Percentiles rank a stretch among this genome's conserved stretches.
Evolutionary conservation across 2,329 filamentous ascomycete genomes (phyloP).

Genomic region (Aplosporella prunicola): DNA sequence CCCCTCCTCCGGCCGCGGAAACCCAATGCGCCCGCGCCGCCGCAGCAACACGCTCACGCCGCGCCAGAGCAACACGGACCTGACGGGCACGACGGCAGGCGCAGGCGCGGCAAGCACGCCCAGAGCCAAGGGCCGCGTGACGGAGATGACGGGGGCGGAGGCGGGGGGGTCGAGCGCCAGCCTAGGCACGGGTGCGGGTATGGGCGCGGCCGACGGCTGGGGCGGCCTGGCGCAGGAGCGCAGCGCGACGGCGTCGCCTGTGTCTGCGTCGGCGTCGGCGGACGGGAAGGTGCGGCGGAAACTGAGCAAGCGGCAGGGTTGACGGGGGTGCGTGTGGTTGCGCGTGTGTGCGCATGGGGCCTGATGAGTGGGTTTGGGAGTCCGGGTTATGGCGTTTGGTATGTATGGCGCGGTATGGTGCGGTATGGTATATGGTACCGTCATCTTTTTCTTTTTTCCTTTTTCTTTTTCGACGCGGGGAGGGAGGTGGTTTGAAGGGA

Average conservation of each 20-base stretch:
- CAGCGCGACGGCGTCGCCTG: neutral
- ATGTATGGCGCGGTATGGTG: too few relatives aligned
- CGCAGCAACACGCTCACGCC: conserved; percentile 11
- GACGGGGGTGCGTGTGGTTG: too few relatives aligned
- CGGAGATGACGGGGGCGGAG: neutral
- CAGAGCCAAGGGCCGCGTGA: neutral
- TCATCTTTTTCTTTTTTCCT: too few relatives aligned
- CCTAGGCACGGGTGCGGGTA: neutral
- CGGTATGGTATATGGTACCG: too few relatives aligned
- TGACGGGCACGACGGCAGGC: neutral
- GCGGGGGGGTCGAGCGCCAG: neutral
- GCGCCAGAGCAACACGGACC: neutral
- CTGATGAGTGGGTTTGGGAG: too few relatives aligned
- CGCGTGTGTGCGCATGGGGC: too few relatives aligned
- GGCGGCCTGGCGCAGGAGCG: neutral
- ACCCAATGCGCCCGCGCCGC: conserved; percentile 5
- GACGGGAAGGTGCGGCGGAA: neutral
- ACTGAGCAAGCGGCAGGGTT: conserved; percentile 4
- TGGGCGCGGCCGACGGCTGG: neutral
- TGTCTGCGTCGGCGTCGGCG: neutral
- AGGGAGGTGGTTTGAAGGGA: too few relatives aligned
- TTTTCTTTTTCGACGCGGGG: too few relatives aligned
- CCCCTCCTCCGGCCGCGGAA: conserved; percentile 10
- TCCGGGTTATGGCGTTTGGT: too few relatives aligned
- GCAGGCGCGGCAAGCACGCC: neutral